A percentile compares a stretch with the other conserved stretches of the same genome.
Evolutionary conservation across 2,329 filamentous ascomycete genomes (phyloP).

Genomic region (Fusarium xyrophilum): DNA sequence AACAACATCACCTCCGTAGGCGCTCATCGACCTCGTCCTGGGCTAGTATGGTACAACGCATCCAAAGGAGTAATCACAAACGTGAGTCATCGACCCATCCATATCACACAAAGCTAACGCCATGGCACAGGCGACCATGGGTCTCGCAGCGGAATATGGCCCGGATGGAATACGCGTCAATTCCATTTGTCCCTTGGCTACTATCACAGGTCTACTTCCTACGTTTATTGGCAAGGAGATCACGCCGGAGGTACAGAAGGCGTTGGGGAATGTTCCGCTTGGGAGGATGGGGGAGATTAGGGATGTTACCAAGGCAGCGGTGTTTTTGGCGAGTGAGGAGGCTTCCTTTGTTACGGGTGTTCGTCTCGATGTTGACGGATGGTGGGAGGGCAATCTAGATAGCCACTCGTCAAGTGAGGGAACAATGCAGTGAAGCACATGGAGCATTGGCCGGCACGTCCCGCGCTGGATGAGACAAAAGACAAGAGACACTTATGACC

Average conservation of each 20-base stretch:
- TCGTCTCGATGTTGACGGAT: constrained; percentile 62
- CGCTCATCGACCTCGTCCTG: constrained; percentile 60
- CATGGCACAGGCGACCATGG: constrained; percentile 50
- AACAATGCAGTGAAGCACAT: not conserved
- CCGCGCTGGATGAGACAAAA: not conserved
- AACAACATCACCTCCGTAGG: constrained; percentile 23
- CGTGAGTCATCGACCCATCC: constrained; percentile 35
- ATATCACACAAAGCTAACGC: not conserved
- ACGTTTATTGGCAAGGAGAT: constrained; percentile 66
- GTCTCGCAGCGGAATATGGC: constrained; percentile 75
- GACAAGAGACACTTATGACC: not conserved
- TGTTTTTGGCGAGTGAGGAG: constrained; percentile 75
- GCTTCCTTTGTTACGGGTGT: constrained; percentile 74
- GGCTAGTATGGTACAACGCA: constrained; percentile 74
- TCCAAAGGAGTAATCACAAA: constrained; percentile 71
- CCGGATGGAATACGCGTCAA: constrained; percentile 76
- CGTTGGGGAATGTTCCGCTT: constrained; percentile 62
- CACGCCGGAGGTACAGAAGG: constrained; percentile 65
- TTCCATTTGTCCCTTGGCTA: constrained; percentile 72
- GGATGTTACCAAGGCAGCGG: constrained; percentile 74
- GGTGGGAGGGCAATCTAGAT: constrained; percentile 30
- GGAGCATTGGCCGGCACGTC: too few species aligned
- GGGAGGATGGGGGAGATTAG: constrained; percentile 49
- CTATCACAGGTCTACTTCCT: constrained; percentile 35
- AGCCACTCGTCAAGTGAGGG: not conserved